These are phyloP conservation scores for Aegilops longissima DNA, from an alignment of 176 grass and related monocot species.

Conservation along the genomic window DNA sequence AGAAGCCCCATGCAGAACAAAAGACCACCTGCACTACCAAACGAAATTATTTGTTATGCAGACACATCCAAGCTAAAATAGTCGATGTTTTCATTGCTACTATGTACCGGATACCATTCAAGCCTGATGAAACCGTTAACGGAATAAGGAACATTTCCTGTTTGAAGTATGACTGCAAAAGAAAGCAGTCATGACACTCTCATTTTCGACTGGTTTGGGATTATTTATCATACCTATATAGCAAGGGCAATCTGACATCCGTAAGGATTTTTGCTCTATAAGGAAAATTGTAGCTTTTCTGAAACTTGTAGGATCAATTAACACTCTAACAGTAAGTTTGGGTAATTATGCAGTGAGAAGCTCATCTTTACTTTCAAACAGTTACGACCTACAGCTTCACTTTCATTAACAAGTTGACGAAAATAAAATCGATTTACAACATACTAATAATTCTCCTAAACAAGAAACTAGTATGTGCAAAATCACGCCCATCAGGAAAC, in stretches of 20 bases:
- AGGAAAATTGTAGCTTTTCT: not conserved
- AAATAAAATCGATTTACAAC: not conserved
- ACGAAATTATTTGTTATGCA: not conserved
- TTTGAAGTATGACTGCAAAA: not conserved
- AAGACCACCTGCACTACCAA: constrained; percentile 61
- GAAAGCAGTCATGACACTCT: not conserved
- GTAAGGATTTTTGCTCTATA: not conserved
- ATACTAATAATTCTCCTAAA: constrained; percentile 6
- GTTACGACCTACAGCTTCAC: not conserved
- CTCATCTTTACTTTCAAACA: not conserved
- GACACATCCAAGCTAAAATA: not conserved
- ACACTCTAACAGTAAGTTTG: not conserved
- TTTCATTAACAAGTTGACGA: not conserved
- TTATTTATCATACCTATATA: not conserved
- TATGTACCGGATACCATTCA: not conserved
- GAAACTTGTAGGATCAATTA: not conserved
- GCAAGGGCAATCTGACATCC: not conserved
- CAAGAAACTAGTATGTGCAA: not conserved
- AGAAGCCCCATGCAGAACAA: constrained; percentile 62
- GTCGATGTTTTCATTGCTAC: not conserved
- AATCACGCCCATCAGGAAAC: not conserved
- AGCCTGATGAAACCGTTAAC: not conserved
- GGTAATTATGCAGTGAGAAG: not conserved
- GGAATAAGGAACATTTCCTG: not conserved
- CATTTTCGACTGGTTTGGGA: not conserved